Evolutionary conservation across 768 basidiomycete species (phyloP), one percentile per base, ranked within the genome.

Genomic region (Dentipellis fragilis): DNA sequence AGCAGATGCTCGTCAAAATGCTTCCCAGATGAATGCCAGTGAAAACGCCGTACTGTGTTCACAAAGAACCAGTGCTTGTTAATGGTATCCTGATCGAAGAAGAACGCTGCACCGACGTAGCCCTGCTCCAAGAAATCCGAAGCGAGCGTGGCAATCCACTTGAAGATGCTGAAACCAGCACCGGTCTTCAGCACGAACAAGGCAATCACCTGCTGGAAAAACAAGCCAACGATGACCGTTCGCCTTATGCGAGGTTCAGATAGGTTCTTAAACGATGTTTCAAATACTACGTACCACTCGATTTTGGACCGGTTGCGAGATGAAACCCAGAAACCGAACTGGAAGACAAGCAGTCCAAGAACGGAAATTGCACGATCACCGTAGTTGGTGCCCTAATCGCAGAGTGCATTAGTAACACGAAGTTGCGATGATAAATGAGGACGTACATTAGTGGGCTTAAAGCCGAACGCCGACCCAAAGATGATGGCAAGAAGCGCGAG

Each of bases 391-490:
- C 72, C 74, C 79, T 83, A 59, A n/a, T 58, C 57, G 46, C 54
- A 52, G 51, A 46, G 48, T 52, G 47, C 48, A 45, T 54, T 39
- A 46, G 37, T 38, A 36, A 37, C 35, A 10, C 22, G n/a, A 19
- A 29, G 11, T 17, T 42, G 49, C 10, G 23, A 52, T 36, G 40
- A 35, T 23, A 61, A 50, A 19, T 40, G 47, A 16, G 34, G 47
- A 63, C 76, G 45, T 58, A 86, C 87, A 50, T 66, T 70, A 49
- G 76, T 68, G 29, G 86, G 76, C 22, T 74, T 71, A 71, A 91
- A 88, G 10, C 91, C 91, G 66, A 90, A 94, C 0, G 89, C 91
- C 17, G 88, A 91, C 34, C 91, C 92, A 57, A 94, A 86, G 49
- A 92, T 73, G 55, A 92, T 81, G 14, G 66, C 89, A 49, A 93